Evolutionary conservation across 768 basidiomycete species (phyloP).

Genomic region (Leucocoprinus sp.): DNA sequence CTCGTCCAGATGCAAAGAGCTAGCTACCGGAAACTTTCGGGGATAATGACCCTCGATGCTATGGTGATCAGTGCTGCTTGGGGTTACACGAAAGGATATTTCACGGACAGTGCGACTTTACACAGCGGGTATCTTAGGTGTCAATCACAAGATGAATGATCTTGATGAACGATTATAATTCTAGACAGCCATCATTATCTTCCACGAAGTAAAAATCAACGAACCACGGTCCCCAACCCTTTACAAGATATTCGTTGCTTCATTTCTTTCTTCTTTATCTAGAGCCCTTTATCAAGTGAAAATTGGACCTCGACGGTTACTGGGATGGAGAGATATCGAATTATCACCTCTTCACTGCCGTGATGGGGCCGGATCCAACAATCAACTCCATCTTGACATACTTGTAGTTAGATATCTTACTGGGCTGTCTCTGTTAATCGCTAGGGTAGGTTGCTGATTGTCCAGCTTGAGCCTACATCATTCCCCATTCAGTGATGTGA

Average conservation of each 20-base stretch:
- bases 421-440: constrained; percentile 19
- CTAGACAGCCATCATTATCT: not conserved
- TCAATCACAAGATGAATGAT: constrained; percentile 46
- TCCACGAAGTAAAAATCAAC: constrained; percentile 1
- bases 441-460: constrained; percentile 2
- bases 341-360: constrained; percentile 55
- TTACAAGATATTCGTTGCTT: constrained; percentile 50
- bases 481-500: constrained; percentile 50
- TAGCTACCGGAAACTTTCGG: no score
- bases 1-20: no score
- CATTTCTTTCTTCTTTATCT: constrained; percentile 56
- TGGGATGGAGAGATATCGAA: constrained; percentile 33
- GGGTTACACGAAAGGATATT: constrained; percentile 38
- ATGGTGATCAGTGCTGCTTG: no score
- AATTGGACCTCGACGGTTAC: constrained; percentile 37
- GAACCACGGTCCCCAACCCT: constrained; percentile 31
- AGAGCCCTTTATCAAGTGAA: constrained; percentile 46
- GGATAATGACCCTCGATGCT: no score
- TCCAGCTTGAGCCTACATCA: constrained; percentile 44
- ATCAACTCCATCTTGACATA: not conserved
- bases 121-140: constrained; percentile 34
- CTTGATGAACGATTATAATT: constrained; percentile 1
- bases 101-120: constrained; percentile 43
- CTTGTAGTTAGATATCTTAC: constrained; percentile 46
- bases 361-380: no score